phyloP scores from a whole-genome alignment of 2,329 filamentous ascomycete genomes.

The Sphaerulina populicola region DNA sequence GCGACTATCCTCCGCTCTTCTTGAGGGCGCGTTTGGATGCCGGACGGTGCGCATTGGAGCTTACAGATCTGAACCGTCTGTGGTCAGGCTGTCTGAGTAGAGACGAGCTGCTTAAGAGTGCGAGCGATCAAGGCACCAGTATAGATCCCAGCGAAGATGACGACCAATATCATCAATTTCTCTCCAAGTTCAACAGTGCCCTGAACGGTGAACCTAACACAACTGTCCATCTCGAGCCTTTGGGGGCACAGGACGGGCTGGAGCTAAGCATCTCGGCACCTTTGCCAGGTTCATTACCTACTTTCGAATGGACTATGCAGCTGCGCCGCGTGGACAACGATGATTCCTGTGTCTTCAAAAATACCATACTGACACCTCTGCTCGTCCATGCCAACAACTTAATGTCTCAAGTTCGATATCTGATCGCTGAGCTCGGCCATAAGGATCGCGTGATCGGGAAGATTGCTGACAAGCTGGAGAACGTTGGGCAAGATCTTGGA shows the following conservation, averaged over 20 bases:
- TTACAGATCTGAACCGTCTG: constrained; percentile 66
- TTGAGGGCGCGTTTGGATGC: constrained; percentile 51
- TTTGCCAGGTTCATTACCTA: constrained; percentile 54
- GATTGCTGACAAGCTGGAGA: constrained; percentile 52
- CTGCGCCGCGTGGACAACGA: constrained; percentile 33
- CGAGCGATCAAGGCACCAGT: constrained; percentile 54
- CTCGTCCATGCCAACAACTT: constrained; percentile 43
- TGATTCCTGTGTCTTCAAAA: constrained; percentile 36
- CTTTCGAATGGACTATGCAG: constrained; percentile 58
- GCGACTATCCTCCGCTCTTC: constrained; percentile 50
- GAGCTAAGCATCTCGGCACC: constrained; percentile 50
- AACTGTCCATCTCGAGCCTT: constrained; percentile 28
- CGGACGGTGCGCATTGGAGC: constrained; percentile 53
- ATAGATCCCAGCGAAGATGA: constrained; percentile 65
- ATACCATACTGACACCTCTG: constrained; percentile 47
- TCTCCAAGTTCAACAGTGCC: constrained; percentile 53
- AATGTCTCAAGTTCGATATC: constrained; percentile 41
- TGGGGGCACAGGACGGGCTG: constrained; percentile 31
- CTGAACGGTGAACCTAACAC: constrained; percentile 35
- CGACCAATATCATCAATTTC: constrained; percentile 58
- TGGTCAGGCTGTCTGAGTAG: constrained; percentile 61
- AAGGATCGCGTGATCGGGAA: constrained; percentile 54
- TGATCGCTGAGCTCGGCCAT: constrained; percentile 45
- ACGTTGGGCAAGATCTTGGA: constrained; percentile 48
- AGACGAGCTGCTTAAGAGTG: constrained; percentile 55